Evolutionary conservation across 495 filamentous ascomycete genomes (phyloP), one percentile per base, ranked within the genome.

Genomic region (Podospora pseudocomata): DNA sequence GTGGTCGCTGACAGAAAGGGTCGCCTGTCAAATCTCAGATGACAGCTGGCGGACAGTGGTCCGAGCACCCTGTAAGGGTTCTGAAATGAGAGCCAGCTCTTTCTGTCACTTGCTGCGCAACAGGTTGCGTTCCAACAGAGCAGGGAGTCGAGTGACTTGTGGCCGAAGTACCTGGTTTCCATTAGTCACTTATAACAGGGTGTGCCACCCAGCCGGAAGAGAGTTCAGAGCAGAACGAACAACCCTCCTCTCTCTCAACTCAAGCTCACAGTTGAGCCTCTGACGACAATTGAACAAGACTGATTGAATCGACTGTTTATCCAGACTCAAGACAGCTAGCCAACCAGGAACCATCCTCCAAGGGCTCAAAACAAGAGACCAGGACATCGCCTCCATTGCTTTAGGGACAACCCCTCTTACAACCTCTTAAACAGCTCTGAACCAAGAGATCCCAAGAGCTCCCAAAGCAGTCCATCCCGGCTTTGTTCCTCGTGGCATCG

Each of bases 111-210:
- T 49, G 18, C 61, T 63, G 28, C 61, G 61, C 61, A 63, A 32
- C 61, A 63, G 30, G 30, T 60, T 60, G 55, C 23, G 56, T 61
- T 67, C 57, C 67, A 65, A 71, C 57, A 58, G 44, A 64, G 66
- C 56, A 67, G 70, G 34, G 64, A 65, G 63, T 28, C 59, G 60
- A 65, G 72, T 69, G 70, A 74, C 72, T 65, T 72, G 26, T 65
- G 62, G 60, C 59, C 65, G 23, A 72, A 72, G 73, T 70, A 70
- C 73, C 70, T 70, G 65, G 70, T 70, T 69, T 67, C 27, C 62
- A 70, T 72, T 72, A 68, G 73, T 72, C 66, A 69, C 66, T 74
- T 74, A 74, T 72, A 74, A 69, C 73, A 67, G 68, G 68, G 72
- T 66, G 72, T 64, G 65, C 68, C 72, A 66, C 68, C 66, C 70